These are phyloP conservation scores for Leishmania turanica DNA, from an alignment of 208 protist genomes.

Conservation along the genomic window DNA sequence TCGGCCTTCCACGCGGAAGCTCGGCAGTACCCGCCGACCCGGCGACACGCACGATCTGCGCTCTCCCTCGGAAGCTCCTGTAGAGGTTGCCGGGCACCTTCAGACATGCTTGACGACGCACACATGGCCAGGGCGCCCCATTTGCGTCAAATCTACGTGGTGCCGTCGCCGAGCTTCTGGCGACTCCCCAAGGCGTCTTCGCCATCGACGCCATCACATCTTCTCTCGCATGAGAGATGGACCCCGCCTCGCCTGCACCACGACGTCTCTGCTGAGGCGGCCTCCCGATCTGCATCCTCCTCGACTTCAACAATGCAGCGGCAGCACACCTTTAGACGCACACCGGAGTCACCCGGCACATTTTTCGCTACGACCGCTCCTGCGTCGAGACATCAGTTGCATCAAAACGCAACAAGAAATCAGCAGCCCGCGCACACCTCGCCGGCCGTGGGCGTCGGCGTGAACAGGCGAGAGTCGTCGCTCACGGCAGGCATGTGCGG, in stretches of 20 bases:
- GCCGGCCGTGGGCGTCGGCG: no score
- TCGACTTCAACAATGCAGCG: background rate
- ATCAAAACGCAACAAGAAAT: background rate
- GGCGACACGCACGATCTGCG: background rate
- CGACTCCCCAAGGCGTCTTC: background rate
- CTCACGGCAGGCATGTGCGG: background rate
- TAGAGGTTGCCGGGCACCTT: background rate
- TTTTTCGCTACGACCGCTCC: background rate
- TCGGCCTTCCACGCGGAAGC: no score
- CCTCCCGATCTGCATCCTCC: background rate
- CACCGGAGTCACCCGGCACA: background rate
- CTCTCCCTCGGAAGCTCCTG: background rate
- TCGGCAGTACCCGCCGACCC: background rate
- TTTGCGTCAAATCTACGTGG: constrained; percentile 17
- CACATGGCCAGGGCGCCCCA: background rate
- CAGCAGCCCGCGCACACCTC: background rate
- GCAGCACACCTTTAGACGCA: background rate
- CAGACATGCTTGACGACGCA: background rate
- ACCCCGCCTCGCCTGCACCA: background rate
- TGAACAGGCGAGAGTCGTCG: background rate
- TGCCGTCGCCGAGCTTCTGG: constrained; percentile 18
- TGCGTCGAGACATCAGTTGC: background rate
- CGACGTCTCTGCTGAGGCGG: background rate
- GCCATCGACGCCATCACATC: background rate
- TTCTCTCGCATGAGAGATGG: background rate